Conservation (phyloP, 768 basidiomycete species). For the Mycena pura region DNA sequence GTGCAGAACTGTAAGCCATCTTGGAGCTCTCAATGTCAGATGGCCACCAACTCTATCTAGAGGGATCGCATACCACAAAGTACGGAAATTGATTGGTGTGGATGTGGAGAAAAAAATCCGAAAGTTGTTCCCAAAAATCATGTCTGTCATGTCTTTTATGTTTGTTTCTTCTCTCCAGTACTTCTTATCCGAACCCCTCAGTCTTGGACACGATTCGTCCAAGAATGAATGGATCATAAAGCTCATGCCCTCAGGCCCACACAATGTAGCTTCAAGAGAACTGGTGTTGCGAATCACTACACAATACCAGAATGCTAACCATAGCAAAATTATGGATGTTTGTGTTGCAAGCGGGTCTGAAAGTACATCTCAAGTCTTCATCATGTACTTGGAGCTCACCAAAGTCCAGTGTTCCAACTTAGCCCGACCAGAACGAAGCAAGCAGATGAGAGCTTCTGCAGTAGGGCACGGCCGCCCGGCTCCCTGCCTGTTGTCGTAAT, state of each 20-base stretch:
- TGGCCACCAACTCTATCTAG: too few species aligned
- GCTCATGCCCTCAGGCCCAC: background rate
- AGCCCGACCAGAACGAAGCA: background rate
- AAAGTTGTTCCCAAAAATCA: background rate
- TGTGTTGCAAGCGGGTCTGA: background rate
- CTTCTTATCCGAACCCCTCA: background rate
- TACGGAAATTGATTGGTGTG: background rate
- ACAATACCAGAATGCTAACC: too few species aligned
- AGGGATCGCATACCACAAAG: too few species aligned
- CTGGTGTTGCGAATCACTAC: too few species aligned
- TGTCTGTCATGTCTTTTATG: background rate
- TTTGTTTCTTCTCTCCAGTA: background rate
- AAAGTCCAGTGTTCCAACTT: background rate
- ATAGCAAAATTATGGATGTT: background rate
- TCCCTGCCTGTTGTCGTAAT: background rate
- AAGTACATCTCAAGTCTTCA: background rate
- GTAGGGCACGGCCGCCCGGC: background rate
- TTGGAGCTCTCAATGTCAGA: too few species aligned
- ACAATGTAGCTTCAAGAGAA: background rate
- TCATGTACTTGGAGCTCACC: background rate
- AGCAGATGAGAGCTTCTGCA: background rate
- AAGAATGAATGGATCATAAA: background rate
- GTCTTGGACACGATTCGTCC: background rate
- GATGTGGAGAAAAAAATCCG: background rate
- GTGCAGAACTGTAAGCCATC: too few species aligned